Evolutionary conservation across 2,329 filamentous ascomycete species (phyloP).

Genomic region (Calonectria ilicicola): DNA sequence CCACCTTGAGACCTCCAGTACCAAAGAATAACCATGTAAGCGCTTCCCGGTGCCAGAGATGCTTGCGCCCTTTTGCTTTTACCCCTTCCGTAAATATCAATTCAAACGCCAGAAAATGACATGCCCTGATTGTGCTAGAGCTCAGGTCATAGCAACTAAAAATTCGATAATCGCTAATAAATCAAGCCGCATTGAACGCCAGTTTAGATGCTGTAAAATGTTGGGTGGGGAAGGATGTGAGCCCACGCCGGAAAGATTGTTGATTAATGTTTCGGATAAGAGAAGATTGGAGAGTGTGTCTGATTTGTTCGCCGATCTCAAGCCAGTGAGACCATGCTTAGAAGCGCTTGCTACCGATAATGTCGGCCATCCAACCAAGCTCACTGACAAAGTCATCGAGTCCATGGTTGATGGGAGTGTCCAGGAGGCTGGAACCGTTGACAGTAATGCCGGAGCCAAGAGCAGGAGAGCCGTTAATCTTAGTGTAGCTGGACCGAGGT

Average conservation of each 20-base stretch:
- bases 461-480: conserved; percentile 36
- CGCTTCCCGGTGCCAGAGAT: conserved; percentile 7
- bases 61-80: conserved; percentile 23
- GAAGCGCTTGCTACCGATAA: conserved; percentile 53
- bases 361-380: conserved; percentile 64
- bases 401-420: conserved; percentile 50
- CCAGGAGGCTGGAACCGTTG: conserved; percentile 44
- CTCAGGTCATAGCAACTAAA: conserved; percentile 14
- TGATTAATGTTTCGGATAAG: conserved; percentile 27
- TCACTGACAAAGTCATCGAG: conserved; percentile 58
- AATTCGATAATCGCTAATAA: conserved; percentile 15
- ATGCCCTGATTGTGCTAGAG: conserved; percentile 25
- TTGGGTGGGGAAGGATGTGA: conserved; percentile 17
- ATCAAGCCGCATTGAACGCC: conserved; percentile 34
- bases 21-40: conserved; percentile 11
- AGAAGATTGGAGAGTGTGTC: not conserved
- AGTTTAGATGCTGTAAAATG: conserved; percentile 26
- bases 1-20: conserved; percentile 9
- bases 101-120: conserved; percentile 35
- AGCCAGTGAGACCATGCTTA: conserved; percentile 24
- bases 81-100: conserved; percentile 4
- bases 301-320: conserved; percentile 1
- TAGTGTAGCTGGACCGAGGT: conserved; percentile 35
- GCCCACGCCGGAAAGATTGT: conserved; percentile 16
- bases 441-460: conserved; percentile 38